Conservation (phyloP, 306 rosid genomes). For the Vicia faba region DNA sequence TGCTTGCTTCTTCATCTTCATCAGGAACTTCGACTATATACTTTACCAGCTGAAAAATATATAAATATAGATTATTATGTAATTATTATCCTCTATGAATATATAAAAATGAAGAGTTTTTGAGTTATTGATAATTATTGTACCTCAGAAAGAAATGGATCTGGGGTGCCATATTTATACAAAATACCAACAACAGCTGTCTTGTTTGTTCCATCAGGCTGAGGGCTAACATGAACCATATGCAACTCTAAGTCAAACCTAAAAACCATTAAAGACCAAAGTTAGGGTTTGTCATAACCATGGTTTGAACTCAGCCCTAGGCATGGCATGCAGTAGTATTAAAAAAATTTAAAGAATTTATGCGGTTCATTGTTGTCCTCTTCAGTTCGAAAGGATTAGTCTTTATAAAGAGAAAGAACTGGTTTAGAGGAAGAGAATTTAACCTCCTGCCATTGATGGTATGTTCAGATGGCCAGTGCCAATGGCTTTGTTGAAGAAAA, state of each 20-base stretch:
- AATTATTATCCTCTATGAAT: background rate
- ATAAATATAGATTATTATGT: background rate
- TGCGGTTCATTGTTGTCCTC: too few species aligned
- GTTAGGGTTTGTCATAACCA: background rate
- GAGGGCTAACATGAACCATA: conserved; percentile 56
- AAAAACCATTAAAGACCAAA: background rate
- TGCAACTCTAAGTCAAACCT: conserved; percentile 77
- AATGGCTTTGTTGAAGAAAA: conserved; percentile 57
- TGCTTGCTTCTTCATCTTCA: conserved; percentile 25
- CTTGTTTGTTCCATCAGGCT: conserved; percentile 42
- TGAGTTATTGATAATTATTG: background rate
- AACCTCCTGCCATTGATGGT: conserved; percentile 63
- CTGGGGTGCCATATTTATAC: conserved; percentile 59
- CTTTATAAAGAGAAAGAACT: too few species aligned
- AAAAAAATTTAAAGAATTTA: too few species aligned
- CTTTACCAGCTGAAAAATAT: conserved; percentile 46
- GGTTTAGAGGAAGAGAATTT: background rate
- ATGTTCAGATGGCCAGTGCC: conserved; percentile 87
- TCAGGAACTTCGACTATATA: conserved; percentile 38
- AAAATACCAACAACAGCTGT: conserved; percentile 58
- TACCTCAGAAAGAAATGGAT: conserved; percentile 60
- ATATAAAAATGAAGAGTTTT: background rate
- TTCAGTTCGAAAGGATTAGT: too few species aligned
- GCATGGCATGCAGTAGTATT: too few species aligned
- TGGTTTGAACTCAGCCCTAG: too few species aligned